A percentile compares a stretch with the other conserved stretches of the same genome.
Conservation (phyloP, 177 flowering plant species). For the Vitis hybrid region DNA sequence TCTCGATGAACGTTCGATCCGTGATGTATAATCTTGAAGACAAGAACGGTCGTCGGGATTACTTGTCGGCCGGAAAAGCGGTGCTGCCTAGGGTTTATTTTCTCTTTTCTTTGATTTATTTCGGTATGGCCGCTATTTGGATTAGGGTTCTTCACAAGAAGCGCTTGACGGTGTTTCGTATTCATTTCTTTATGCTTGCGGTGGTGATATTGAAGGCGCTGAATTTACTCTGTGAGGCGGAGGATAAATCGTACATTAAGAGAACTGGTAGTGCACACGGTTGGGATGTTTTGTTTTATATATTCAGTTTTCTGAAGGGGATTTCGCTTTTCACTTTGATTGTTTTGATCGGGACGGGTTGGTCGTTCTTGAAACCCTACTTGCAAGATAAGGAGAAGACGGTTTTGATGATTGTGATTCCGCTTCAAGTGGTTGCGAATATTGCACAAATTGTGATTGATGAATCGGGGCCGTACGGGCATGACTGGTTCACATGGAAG, state of each 20-base stretch:
- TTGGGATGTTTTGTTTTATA: slow-evolving; percentile 88
- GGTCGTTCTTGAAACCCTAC: slow-evolving; percentile 85
- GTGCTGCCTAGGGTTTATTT: slow-evolving; percentile 69
- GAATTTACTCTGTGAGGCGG: slow-evolving; percentile 79
- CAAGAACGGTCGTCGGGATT: slow-evolving; percentile 39
- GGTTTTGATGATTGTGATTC: slow-evolving; percentile 85
- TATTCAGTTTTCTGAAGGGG: slow-evolving; percentile 82
- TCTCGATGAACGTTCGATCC: slow-evolving; percentile 49
- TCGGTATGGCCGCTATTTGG: slow-evolving; percentile 52
- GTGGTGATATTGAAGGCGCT: slow-evolving; percentile 65
- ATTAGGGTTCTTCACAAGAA: slow-evolving; percentile 54
- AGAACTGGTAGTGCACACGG: slow-evolving; percentile 85
- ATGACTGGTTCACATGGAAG: slow-evolving; percentile 86
- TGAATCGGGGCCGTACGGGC: slow-evolving; percentile 73
- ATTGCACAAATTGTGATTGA: slow-evolving; percentile 79
- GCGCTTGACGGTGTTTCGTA: slow-evolving; percentile 55
- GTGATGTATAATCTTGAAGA: slow-evolving; percentile 64
- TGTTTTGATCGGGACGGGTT: slow-evolving; percentile 86
- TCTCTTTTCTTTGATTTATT: slow-evolving; percentile 50
- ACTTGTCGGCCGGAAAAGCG: slow-evolving; percentile 72
- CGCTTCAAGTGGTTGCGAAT: slow-evolving; percentile 77
- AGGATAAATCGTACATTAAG: slow-evolving; percentile 80
- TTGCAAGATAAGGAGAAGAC: slow-evolving; percentile 84
- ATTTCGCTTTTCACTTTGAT: slow-evolving; percentile 70
- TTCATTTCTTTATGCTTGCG: slow-evolving; percentile 85